Conservation (phyloP, 345 rosid species). For the Camelina hispida region DNA sequence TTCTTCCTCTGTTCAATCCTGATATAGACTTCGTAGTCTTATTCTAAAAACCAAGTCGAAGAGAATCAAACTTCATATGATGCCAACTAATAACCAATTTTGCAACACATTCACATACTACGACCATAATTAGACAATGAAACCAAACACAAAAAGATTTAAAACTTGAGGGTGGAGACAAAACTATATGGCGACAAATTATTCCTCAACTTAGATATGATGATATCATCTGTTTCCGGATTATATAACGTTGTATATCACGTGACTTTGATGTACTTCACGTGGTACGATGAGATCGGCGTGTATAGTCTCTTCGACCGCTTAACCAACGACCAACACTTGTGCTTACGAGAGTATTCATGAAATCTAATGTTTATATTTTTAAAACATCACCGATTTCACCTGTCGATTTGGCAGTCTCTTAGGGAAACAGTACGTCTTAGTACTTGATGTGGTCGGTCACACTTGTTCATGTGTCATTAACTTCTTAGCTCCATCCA, state of each 20-base stretch:
- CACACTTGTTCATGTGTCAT: constrained; percentile 3
- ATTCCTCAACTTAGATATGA: constrained; percentile 8
- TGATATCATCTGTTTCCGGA: neutral
- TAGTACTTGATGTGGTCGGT: neutral
- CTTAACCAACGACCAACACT: constrained; percentile 20
- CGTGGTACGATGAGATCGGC: constrained; percentile 21
- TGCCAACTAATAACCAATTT: neutral
- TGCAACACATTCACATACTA: neutral
- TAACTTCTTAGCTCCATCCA: neutral
- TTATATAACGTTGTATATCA: constrained; percentile 14
- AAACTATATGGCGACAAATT: neutral
- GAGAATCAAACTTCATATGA: neutral
- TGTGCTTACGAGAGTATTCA: neutral
- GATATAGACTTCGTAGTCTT: too few relatives aligned
- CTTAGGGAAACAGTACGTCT: neutral
- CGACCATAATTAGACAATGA: neutral
- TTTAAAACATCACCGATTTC: neutral
- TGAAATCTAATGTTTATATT: neutral
- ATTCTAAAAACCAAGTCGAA: neutral
- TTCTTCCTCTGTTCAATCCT: too few relatives aligned
- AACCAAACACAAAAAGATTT: neutral
- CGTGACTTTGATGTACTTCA: constrained; percentile 16
- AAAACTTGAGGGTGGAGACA: neutral
- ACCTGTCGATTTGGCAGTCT: constrained; percentile 22
- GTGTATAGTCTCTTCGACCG: constrained; percentile 16